A percentile compares a stretch with the other conserved stretches of the same genome.
Evolutionary conservation across 345 rosid genomes (phyloP).

Genomic region (Ceriops zippeliana): DNA sequence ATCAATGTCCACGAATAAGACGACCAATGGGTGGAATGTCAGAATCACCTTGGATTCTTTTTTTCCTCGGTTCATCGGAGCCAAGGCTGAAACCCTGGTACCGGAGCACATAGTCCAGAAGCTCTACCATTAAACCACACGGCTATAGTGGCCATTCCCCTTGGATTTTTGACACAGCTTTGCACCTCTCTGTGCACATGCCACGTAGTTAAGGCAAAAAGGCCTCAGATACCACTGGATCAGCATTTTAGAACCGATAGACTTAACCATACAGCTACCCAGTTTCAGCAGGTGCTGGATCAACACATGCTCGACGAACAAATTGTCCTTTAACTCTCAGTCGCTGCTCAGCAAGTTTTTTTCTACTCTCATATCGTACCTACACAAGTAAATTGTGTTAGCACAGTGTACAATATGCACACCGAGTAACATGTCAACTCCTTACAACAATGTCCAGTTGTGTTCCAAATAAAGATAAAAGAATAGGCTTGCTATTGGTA

Average conservation of each 20-base stretch:
- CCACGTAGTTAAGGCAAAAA: too few species aligned
- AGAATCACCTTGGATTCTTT: neutral
- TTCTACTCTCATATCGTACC: slow-evolving; percentile 78
- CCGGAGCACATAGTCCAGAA: too few species aligned
- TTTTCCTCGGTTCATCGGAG: too few species aligned
- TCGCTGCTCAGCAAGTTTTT: slow-evolving; percentile 74
- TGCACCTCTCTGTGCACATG: too few species aligned
- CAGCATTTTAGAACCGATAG: slow-evolving; percentile 7
- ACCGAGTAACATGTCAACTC: too few species aligned
- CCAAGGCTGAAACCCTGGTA: too few species aligned
- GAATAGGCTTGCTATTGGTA: too few species aligned
- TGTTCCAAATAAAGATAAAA: too few species aligned
- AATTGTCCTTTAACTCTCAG: slow-evolving; percentile 75
- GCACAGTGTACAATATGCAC: neutral
- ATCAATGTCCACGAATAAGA: neutral
- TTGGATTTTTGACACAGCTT: too few species aligned
- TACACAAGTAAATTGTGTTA: slow-evolving; percentile 16
- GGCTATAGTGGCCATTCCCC: too few species aligned
- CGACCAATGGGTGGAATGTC: neutral
- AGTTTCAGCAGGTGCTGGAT: slow-evolving; percentile 21
- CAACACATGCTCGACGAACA: slow-evolving; percentile 46
- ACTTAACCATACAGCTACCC: slow-evolving; percentile 20
- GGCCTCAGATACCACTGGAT: neutral
- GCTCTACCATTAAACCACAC: too few species aligned
- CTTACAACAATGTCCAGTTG: too few species aligned